These are phyloP conservation scores for Phaeotremella fagi DNA, from an alignment of 768 basidiomycete species.

Conservation along the genomic window DNA sequence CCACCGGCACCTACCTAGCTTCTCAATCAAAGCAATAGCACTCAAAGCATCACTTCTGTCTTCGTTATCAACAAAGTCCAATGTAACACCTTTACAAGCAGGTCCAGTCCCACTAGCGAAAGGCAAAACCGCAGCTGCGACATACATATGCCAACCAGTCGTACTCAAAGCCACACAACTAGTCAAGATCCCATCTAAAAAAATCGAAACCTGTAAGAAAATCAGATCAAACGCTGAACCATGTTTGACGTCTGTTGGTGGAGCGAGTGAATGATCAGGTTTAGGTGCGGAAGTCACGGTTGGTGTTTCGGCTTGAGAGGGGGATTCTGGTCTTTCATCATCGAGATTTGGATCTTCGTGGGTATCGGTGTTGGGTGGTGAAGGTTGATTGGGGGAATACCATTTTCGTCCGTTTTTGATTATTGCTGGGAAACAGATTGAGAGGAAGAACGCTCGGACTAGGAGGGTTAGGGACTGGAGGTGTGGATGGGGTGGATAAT, in stretches of 20 bases:
- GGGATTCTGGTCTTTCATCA: conserved; percentile 16
- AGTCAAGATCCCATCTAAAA: conserved; percentile 43
- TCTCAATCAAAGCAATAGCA: conserved; percentile 43
- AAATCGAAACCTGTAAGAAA: conserved; percentile 41
- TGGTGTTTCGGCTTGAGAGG: conserved; percentile 20
- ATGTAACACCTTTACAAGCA: conserved; percentile 43
- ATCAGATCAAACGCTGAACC: conserved; percentile 42
- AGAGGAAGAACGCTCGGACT: conserved; percentile 39
- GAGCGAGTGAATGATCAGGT: not conserved
- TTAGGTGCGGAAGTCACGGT: conserved; percentile 11
- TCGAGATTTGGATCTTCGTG: not conserved
- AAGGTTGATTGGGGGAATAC: not conserved
- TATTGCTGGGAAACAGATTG: conserved; percentile 29
- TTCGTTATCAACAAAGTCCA: conserved; percentile 41
- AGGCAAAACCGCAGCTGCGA: conserved; percentile 43
- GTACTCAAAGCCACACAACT: conserved; percentile 18
- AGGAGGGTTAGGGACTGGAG: conserved; percentile 27
- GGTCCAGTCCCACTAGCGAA: conserved; percentile 45
- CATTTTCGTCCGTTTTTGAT: conserved; percentile 25
- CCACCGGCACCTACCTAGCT: conserved; percentile 35
- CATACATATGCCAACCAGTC: conserved; percentile 38
- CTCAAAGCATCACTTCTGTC: conserved; percentile 42
- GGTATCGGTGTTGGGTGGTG: not conserved
- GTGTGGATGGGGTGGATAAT: conserved; percentile 14
- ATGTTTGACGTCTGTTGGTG: conserved; percentile 7